These are phyloP conservation scores for Centella asiatica DNA, from an alignment of 129 eudicot genomes.

Conservation along the genomic window DNA sequence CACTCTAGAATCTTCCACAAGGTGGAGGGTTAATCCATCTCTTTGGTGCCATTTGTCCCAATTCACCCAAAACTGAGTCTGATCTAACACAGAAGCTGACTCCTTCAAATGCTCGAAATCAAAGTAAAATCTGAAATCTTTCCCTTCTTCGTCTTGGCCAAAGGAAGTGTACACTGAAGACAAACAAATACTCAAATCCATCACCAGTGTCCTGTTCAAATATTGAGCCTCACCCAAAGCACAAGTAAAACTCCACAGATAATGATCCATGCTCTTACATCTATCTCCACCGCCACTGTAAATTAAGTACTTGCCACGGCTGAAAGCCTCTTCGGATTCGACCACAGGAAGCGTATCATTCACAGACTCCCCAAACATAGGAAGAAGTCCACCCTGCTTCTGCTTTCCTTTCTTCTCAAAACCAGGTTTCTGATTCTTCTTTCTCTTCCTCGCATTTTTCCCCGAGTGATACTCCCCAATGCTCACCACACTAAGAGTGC, in stretches of 20 bases:
- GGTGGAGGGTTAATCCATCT: conserved; percentile 44
- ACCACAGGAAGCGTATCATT: conserved; percentile 75
- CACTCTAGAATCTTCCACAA: conserved; percentile 67
- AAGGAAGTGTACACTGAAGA: conserved; percentile 66
- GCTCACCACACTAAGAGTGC: conserved; percentile 49
- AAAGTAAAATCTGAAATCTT: conserved; percentile 80
- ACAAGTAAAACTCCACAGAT: conserved; percentile 92
- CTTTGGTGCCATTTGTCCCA: conserved; percentile 70
- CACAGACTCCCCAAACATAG: conserved; percentile 52
- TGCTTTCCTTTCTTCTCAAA: conserved; percentile 43
- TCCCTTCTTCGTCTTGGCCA: conserved; percentile 81
- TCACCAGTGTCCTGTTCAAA: conserved; percentile 72
- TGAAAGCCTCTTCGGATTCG: conserved; percentile 60
- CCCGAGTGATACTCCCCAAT: conserved; percentile 90
- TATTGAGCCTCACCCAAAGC: conserved; percentile 87
- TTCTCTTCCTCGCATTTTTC: conserved; percentile 73
- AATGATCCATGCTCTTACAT: conserved; percentile 91
- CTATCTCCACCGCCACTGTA: conserved; percentile 80
- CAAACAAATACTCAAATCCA: conserved; percentile 74
- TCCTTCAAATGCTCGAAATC: conserved; percentile 86
- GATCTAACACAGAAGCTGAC: conserved; percentile 61
- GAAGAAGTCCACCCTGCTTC: conserved; percentile 27
- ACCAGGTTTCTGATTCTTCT: conserved; percentile 43
- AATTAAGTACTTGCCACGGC: conserved; percentile 59
- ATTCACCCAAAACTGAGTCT: conserved; percentile 64